Percentiles rank a stretch among this genome's conserved stretches.
These are phyloP conservation scores for Azolla pinnata DNA, from an alignment of 75 land plant species.

Conservation along the genomic window DNA sequence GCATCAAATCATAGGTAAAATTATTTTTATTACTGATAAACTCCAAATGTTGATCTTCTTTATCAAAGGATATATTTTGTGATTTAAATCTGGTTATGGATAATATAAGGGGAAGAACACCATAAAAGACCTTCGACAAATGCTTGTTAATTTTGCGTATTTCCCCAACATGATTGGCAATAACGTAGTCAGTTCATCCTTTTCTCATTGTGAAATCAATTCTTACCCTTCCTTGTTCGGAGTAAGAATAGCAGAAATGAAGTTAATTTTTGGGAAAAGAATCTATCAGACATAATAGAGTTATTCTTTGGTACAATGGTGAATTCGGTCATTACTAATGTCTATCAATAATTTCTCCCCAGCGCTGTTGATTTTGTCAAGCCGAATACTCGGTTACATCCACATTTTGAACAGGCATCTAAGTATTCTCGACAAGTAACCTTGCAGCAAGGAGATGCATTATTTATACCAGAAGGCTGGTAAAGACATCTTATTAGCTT, in stretches of 20 bases:
- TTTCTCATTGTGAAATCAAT: neutral
- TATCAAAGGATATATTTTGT: neutral
- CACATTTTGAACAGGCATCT: constrained; percentile 42
- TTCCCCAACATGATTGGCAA: too few relatives aligned
- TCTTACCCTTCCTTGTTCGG: neutral
- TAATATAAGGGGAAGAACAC: too few relatives aligned
- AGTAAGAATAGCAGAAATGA: neutral
- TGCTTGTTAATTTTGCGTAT: too few relatives aligned
- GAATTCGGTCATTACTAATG: too few relatives aligned
- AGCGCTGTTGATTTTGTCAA: constrained; percentile 64
- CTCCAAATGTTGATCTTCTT: neutral
- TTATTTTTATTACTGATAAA: too few relatives aligned
- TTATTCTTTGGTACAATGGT: too few relatives aligned
- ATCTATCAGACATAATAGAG: too few relatives aligned
- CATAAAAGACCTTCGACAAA: too few relatives aligned
- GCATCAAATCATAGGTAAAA: constrained; percentile 90
- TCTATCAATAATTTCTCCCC: too few relatives aligned
- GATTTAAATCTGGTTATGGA: too few relatives aligned
- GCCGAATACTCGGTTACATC: constrained; percentile 51
- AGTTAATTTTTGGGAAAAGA: too few relatives aligned
- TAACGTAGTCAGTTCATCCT: neutral
- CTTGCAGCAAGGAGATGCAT: constrained; percentile 76
- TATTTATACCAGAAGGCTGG: constrained; percentile 99
- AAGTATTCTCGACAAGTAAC: constrained; percentile 44
- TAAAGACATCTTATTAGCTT: constrained; percentile 17